These are phyloP conservation scores for Tubosaeta sp. DNA, from an alignment of 768 basidiomycete genomes.

Conservation along the genomic window DNA sequence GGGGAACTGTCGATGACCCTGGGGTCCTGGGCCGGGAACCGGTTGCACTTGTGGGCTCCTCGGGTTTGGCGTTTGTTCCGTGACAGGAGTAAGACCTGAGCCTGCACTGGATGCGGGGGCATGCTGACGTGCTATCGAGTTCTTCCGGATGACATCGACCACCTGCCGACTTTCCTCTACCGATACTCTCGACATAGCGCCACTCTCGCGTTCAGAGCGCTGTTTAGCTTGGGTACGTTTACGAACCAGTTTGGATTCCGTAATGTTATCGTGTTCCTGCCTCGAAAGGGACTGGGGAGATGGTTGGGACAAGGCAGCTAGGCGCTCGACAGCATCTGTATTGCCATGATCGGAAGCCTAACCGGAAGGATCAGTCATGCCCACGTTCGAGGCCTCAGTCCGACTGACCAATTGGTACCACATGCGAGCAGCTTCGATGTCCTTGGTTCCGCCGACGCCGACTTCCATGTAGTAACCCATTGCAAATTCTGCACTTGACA, in stretches of 20 bases:
- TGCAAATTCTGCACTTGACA: conserved; percentile 87
- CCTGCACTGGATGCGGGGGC: conserved; percentile 11
- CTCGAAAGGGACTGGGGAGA: conserved; percentile 65
- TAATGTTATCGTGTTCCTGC: conserved; percentile 74
- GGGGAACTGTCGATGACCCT: conserved; percentile 27
- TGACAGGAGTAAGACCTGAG: conserved; percentile 9
- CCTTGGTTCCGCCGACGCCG: conserved; percentile 72
- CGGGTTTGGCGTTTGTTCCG: conserved; percentile 10
- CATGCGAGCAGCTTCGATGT: conserved; percentile 56
- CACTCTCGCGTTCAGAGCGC: conserved; percentile 36
- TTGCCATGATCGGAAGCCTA: conserved; percentile 80
- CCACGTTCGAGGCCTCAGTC: background rate
- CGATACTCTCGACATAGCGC: conserved; percentile 9
- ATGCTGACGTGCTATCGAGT: conserved; percentile 33
- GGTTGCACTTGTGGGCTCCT: conserved; percentile 5
- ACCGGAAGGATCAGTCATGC: background rate
- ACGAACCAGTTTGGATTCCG: conserved; percentile 76
- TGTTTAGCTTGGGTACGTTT: conserved; percentile 73
- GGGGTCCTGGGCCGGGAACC: background rate
- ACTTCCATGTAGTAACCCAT: conserved; percentile 96
- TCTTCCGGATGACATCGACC: conserved; percentile 53
- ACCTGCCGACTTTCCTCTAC: conserved; percentile 40
- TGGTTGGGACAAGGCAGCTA: conserved; percentile 62
- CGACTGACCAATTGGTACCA: conserved; percentile 71
- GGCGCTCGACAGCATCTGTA: conserved; percentile 69